Evolutionary conservation across 257 asterid genomes (phyloP).

Genomic region (Schizonepeta tenuifolia): DNA sequence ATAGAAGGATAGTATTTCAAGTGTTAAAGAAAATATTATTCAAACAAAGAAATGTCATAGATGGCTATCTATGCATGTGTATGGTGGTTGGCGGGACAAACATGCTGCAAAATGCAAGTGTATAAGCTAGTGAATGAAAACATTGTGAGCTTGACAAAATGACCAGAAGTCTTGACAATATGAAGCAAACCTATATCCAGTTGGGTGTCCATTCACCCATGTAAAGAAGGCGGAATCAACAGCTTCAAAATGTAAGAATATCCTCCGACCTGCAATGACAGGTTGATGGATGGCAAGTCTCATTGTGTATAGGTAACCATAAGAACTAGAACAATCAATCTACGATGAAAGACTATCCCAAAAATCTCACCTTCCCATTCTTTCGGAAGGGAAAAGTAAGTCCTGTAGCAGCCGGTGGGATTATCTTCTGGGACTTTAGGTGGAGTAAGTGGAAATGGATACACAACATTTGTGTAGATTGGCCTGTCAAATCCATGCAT

Average conservation of each 20-base stretch:
- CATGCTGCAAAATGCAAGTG: constrained; percentile 2
- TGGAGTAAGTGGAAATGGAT: constrained; percentile 89
- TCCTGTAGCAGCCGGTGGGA: constrained; percentile 98
- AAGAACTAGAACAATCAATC: constrained; percentile 26
- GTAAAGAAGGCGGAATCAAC: constrained; percentile 96
- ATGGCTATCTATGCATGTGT: background rate
- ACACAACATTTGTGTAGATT: constrained; percentile 77
- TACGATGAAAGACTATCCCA: background rate
- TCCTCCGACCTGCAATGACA: constrained; percentile 79
- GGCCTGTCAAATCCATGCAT: constrained; percentile 96
- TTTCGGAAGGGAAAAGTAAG: constrained; percentile 73
- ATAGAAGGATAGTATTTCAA: constrained; percentile 27
- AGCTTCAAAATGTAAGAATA: constrained; percentile 92
- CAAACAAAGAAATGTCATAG: constrained; percentile 9
- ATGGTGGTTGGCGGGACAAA: background rate
- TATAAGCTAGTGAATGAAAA: constrained; percentile 2
- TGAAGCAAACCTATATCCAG: constrained; percentile 87
- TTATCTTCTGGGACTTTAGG: constrained; percentile 94
- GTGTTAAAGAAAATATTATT: constrained; percentile 2
- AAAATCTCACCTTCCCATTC: constrained; percentile 89
- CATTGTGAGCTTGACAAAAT: constrained; percentile 4
- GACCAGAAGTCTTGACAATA: constrained; percentile 15
- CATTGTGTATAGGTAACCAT: constrained; percentile 3
- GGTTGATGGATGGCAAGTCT: constrained; percentile 15
- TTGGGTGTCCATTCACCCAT: constrained; percentile 89